A percentile compares a stretch with the other conserved stretches of the same genome.
phyloP scores from a whole-genome alignment of 1,284 basidiomycete species.

The Malassezia japonica region DNA sequence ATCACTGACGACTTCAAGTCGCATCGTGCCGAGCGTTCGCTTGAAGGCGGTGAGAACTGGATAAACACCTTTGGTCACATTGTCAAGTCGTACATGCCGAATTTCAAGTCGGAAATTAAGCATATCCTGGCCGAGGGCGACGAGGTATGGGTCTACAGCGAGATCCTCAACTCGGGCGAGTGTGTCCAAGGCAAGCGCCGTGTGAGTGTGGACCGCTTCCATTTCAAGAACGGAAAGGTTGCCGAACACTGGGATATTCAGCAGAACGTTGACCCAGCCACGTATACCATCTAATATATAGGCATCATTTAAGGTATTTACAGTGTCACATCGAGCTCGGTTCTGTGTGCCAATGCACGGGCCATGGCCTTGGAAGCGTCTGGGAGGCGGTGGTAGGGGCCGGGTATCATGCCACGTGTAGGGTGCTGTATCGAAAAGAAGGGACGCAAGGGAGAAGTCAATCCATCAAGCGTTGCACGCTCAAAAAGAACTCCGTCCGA shows the following conservation, averaged over 20 bases:
- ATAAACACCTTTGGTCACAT: background rate
- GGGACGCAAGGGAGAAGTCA: background rate
- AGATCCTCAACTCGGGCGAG: background rate
- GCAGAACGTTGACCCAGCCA: background rate
- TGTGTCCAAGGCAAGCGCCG: background rate
- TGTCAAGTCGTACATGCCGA: background rate
- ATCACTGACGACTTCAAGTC: background rate
- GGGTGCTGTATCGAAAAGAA: constrained; percentile 14
- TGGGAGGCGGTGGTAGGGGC: constrained; percentile 2
- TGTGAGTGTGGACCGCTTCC: background rate
- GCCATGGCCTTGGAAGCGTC: background rate
- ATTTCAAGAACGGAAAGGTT: background rate
- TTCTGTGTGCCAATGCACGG: background rate
- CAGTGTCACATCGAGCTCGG: too few species aligned
- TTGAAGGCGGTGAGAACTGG: background rate
- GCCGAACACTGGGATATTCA: background rate
- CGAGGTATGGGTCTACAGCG: background rate
- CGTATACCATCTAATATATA: background rate
- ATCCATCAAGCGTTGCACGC: background rate
- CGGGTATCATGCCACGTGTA: constrained; percentile 3
- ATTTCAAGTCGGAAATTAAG: background rate
- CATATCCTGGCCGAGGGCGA: background rate
- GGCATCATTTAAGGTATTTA: too few species aligned
- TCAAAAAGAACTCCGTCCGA: constrained; percentile 4
- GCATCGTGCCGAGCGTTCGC: background rate